A percentile compares a stretch with the other conserved stretches of the same genome.
phyloP scores from a whole-genome alignment of 306 rosid species.

The Lathyrus tuberosus region DNA sequence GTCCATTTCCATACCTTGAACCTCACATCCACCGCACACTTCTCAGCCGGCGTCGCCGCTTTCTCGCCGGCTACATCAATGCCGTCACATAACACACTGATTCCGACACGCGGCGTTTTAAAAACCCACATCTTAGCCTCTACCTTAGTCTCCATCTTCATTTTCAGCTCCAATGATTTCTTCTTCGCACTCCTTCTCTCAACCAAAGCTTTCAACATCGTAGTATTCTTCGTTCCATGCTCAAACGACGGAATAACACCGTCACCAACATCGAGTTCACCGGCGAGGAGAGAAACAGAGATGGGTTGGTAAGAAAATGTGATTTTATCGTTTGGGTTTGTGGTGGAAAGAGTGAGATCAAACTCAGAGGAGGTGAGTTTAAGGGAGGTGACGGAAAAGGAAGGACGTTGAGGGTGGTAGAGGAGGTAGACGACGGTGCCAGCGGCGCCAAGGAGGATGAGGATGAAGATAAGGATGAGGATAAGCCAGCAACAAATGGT shows the following conservation, averaged over 20 bases:
- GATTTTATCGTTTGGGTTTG: slow-evolving; percentile 47
- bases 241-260: slow-evolving; percentile 50
- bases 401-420: slow-evolving; percentile 57
- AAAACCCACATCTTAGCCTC: slow-evolving; percentile 60
- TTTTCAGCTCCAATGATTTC: slow-evolving; percentile 58
- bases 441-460: slow-evolving; percentile 55
- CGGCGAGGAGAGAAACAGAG: slow-evolving; percentile 33
- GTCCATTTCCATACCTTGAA: slow-evolving; percentile 99
- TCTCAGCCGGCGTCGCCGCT: slow-evolving; percentile 58
- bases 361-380: slow-evolving; percentile 38
- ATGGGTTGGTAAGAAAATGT: slow-evolving; percentile 38
- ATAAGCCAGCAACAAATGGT: slow-evolving; percentile 60
- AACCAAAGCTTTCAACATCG: slow-evolving; percentile 55
- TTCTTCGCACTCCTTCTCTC: slow-evolving; percentile 53
- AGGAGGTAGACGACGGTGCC: slow-evolving; percentile 61
- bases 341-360: slow-evolving; percentile 41
- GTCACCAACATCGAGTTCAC: slow-evolving; percentile 32
- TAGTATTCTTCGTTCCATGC: slow-evolving; percentile 69
- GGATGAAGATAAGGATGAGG: slow-evolving; percentile 50
- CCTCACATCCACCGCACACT: slow-evolving; percentile 63
- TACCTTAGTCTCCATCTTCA: slow-evolving; percentile 73
- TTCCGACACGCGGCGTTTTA: slow-evolving; percentile 63
- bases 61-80: slow-evolving; percentile 56
- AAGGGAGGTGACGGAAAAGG: slow-evolving; percentile 44
- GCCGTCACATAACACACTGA: slow-evolving; percentile 71